A percentile compares a stretch with the other conserved stretches of the same genome.
phyloP scores from a whole-genome alignment of 306 rosid genomes.

The Arachis hypogaea region DNA sequence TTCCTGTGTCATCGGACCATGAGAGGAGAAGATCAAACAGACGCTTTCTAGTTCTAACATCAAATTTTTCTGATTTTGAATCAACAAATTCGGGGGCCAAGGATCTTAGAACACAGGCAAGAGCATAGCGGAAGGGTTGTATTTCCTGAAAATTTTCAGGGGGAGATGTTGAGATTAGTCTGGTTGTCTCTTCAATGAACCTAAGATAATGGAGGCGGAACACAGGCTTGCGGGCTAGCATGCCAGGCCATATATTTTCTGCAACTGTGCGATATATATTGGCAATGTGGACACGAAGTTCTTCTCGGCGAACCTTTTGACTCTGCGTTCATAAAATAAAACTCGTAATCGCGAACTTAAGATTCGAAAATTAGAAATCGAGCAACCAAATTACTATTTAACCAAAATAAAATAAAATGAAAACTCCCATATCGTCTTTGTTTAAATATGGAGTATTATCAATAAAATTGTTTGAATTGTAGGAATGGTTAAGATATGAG shows the following conservation, averaged over 20 bases:
- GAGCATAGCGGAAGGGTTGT: constrained; percentile 97
- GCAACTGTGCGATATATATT: constrained; percentile 93
- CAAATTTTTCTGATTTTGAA: constrained; percentile 92
- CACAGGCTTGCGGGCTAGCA: constrained; percentile 79
- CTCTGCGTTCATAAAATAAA: constrained; percentile 58
- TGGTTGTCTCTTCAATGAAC: constrained; percentile 87
- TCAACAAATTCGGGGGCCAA: constrained; percentile 98
- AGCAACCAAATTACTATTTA: constrained; percentile 33
- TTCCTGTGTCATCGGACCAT: constrained; percentile 89
- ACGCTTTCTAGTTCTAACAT: constrained; percentile 87
- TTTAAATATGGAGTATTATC: constrained; percentile 25
- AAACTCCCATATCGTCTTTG: constrained; percentile 22
- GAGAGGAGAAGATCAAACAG: constrained; percentile 94
- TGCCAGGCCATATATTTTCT: constrained; percentile 97
- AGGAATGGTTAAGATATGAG: constrained; percentile 8
- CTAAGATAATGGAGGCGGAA: constrained; percentile 89
- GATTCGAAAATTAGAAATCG: constrained; percentile 31
- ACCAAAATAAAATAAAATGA: constrained; percentile 6
- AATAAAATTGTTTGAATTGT: constrained; percentile 10
- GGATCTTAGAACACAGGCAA: constrained; percentile 93
- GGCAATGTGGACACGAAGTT: constrained; percentile 91
- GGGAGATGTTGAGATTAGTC: constrained; percentile 64
- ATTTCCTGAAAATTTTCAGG: constrained; percentile 89
- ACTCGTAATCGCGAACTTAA: constrained; percentile 23
- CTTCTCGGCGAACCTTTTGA: constrained; percentile 96